Base-by-base conservation (phyloP, 768 basidiomycete genomes). In the Clitopilus passeckerianus region DNA sequence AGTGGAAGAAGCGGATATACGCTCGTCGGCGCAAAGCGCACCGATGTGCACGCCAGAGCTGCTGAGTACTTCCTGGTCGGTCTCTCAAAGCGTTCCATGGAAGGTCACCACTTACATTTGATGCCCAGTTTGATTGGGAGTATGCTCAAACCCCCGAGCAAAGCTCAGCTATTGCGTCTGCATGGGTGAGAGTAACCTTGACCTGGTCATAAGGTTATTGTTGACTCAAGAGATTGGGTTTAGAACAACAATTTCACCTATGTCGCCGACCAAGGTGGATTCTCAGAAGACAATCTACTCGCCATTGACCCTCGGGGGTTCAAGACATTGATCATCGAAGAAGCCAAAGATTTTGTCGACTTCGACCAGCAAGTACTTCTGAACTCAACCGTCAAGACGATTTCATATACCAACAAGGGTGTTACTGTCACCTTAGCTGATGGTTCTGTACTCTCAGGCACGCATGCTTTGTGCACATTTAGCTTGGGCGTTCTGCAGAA, bases 401-500 rank as follows among this genome's bases (percentile, higher is more conserved):
- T 89, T 60, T 66, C 72, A 9, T 80, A 86, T 63, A 77, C 75
- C 5, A 61, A 64, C n/a, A 60, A 72, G 18, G 73, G 79, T 2
- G 84, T 85, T 15, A 71, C 68, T 0, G 79, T 90, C 33, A 73
- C 74, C 15, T 72, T 86, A 27, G 62, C 69, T 1, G 71, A 77
- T 58, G 84, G 83, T 0, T 61, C 70, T 33, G 70, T 43, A 1
- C 64, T 88, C 22, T 72, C 68, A 14, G 85, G 79, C 14, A 80
- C 87, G 56, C 84, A 86, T 66, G 85, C 81, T 2, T 66, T 90
- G 27, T 83, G 81, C 61, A 89, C 88, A 0, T 89, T 89, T 71
- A 88, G 86, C 61, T 67, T 87, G 1, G 88, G 88, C 0, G 88
- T 90, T 6, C 72, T 90, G 57, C 88, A 90, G 70, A 75, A 86